Percentiles rank a stretch among this genome's conserved stretches.
Evolutionary conservation across 495 filamentous ascomycete genomes (phyloP).

Genomic region (Durotheca rogersii): DNA sequence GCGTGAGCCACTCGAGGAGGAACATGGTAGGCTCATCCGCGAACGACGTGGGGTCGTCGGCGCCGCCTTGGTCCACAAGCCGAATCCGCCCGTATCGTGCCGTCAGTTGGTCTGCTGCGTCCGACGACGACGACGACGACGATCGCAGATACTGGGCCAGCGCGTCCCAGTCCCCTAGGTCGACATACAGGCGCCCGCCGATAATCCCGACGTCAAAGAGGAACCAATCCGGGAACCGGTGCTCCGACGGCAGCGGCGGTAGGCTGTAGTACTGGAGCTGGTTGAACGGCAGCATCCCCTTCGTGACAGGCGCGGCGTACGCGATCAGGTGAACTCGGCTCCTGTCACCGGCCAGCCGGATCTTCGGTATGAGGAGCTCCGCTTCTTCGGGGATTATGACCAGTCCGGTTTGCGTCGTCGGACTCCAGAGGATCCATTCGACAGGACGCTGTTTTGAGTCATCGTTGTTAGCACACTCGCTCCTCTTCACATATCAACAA

Average conservation of each 20-base stretch:
- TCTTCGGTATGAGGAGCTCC: constrained; percentile 45
- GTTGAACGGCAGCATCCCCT: constrained; percentile 56
- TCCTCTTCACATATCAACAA: not conserved
- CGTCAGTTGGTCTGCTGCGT: not conserved
- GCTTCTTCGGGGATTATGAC: constrained; percentile 59
- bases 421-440: constrained; percentile 44
- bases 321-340: constrained; percentile 42
- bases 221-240: constrained; percentile 47
- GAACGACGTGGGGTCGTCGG: constrained; percentile 17
- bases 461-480: constrained; percentile 12
- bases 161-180: constrained; percentile 39
- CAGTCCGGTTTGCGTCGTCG: constrained; percentile 39
- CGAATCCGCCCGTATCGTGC: constrained; percentile 2
- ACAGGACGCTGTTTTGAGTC: constrained; percentile 38
- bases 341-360: constrained; percentile 24
- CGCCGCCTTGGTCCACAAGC: not conserved
- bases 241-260: constrained; percentile 42
- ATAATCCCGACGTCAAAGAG: constrained; percentile 57
- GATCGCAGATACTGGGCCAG: constrained; percentile 1
- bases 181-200: constrained; percentile 57
- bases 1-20: constrained; percentile 53
- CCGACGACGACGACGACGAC: not conserved
- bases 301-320: constrained; percentile 56
- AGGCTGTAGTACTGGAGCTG: constrained; percentile 48
- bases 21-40: constrained; percentile 40